Base-by-base conservation (phyloP, 1,284 basidiomycete genomes). In the Veloporphyrellus conicus region DNA sequence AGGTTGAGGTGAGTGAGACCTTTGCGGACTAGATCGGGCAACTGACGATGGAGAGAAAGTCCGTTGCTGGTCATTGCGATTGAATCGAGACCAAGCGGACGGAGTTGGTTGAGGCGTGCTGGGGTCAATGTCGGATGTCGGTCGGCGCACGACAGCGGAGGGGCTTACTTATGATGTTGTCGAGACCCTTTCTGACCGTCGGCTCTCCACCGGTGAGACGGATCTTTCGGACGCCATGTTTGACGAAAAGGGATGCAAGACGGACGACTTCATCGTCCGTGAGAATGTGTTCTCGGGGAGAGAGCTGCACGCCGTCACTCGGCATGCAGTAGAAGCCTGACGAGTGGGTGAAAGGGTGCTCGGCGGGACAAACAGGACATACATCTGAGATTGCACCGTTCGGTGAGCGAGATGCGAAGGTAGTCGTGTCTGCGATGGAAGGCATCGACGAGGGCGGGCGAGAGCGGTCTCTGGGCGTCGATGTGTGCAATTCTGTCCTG, bases 251-350 rank as follows among this genome's bases (percentile, higher is more conserved):
- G 22, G 74, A 69, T 1, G 90, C 87, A 1, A 93, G 72, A 44
- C 84, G 81, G 35, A 89, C 63, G 22, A 93, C 69, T 63, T 93
- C 90, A 43, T 83, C 76, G 50, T 91, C 81, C 1, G 86, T 82
- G 29, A 93, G 74, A 49, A 92, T 76, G 49, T 86, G 75, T 9
- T 72, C 71, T 31, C 72, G 71, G 2, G 89, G 90, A 9, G 88
- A 86, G 18, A 93, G 73, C 42, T 85, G 78, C 1, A 91, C 72
- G 29, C 90, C 90, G 58, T 89, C 82, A 48, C 76, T 80, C 2
- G 90, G 91, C 91, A 93, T 94, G 61, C 91, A 94, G 62, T 93
- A 93, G 59, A 90, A 88, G 59, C 88, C 88, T 90, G 54, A 46
- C 50, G 36, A 36, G 14, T 15, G 23, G 32, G 33, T 57, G 37